phyloP scores from a whole-genome alignment of 768 basidiomycete genomes.

The Lepiota brunneoincarnata region DNA sequence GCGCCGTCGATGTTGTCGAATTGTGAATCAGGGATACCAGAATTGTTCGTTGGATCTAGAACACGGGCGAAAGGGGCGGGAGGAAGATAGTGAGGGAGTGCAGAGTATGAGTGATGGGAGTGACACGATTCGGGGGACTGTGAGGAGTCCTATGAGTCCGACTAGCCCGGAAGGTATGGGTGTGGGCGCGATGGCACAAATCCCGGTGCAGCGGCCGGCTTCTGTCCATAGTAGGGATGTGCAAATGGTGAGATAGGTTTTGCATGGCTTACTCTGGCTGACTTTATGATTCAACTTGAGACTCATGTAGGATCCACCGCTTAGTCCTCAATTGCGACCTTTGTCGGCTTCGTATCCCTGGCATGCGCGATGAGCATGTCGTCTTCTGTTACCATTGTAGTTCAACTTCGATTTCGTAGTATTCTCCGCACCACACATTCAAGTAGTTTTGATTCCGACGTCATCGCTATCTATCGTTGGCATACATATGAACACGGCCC shows the following conservation, averaged over 20 bases:
- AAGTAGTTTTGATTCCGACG: too few species aligned
- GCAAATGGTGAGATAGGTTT: neutral
- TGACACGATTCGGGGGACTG: conserved; percentile 3
- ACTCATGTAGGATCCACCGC: neutral
- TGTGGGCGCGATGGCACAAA: neutral
- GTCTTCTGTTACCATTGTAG: too few species aligned
- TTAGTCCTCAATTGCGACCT: conserved; percentile 1
- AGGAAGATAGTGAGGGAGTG: neutral
- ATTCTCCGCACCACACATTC: too few species aligned
- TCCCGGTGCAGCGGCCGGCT: neutral
- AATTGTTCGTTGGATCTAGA: conserved; percentile 4
- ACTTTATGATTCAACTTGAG: neutral
- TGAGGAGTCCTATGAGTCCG: neutral
- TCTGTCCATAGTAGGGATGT: neutral
- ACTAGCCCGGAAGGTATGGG: neutral
- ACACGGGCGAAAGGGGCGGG: neutral
- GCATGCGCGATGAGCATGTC: conserved; percentile 2
- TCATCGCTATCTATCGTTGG: too few species aligned
- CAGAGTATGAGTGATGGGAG: conserved; percentile 10
- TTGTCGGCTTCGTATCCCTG: conserved; percentile 6
- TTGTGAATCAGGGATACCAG: neutral
- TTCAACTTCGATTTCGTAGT: too few species aligned
- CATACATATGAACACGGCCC: too few species aligned
- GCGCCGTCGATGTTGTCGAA: conserved; percentile 4
- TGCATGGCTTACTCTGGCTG: neutral